Evolutionary conservation across 164 flowering plant genomes (phyloP).

Genomic region (Cinnamomum micranthum): DNA sequence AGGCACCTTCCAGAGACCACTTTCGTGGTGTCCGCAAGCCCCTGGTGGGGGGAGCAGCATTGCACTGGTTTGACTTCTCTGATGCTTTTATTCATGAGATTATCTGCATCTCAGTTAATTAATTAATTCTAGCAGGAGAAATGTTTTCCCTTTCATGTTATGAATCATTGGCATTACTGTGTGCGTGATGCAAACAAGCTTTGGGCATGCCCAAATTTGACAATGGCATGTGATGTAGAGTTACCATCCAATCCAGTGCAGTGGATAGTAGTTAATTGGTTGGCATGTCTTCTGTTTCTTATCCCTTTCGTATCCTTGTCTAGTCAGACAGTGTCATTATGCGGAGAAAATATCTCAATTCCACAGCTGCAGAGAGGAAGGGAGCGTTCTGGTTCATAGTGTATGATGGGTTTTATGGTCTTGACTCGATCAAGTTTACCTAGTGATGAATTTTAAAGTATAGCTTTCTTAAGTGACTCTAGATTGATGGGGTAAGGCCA

Average conservation of each 20-base stretch:
- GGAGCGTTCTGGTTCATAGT: too few relatives aligned
- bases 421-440: too few relatives aligned
- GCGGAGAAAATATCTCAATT: too few relatives aligned
- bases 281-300: slow-evolving; percentile 3
- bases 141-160: slow-evolving; percentile 1
- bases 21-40: slow-evolving; percentile 93
- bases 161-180: not conserved
- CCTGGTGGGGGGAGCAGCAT: slow-evolving; percentile 99
- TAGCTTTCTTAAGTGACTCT: too few relatives aligned
- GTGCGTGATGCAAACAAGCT: not conserved
- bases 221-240: not conserved
- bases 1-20: slow-evolving; percentile 65
- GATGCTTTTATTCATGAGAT: slow-evolving; percentile 9
- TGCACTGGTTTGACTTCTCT: slow-evolving; percentile 59
- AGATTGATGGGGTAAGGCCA: too few relatives aligned
- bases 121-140: slow-evolving; percentile 2
- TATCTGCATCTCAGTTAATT: not conserved
- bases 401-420: too few relatives aligned
- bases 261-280: slow-evolving; percentile 30
- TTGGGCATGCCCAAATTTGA: slow-evolving; percentile 20
- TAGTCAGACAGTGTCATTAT: too few relatives aligned
- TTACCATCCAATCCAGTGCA: slow-evolving; percentile 31
- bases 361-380: too few relatives aligned
- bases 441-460: too few relatives aligned
- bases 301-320: too few relatives aligned